These are phyloP conservation scores for Phytophthora sansomeana DNA, from an alignment of 352 stramenopile genomes.

Conservation along the genomic window DNA sequence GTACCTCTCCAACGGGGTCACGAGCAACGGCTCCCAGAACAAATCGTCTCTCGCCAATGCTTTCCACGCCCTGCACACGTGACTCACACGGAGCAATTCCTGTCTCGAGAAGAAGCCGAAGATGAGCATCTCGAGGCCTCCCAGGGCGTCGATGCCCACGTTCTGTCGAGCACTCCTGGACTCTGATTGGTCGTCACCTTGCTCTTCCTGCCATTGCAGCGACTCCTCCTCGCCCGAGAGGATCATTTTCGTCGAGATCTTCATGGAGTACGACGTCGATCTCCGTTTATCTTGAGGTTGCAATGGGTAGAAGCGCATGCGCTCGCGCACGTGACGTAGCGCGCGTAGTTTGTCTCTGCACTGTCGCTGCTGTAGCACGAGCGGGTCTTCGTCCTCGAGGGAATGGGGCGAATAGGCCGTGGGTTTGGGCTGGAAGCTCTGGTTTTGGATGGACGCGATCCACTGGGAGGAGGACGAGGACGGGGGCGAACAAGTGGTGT, in stretches of 20 bases:
- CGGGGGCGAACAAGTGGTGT: neutral
- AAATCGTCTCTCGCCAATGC: slow-evolving; percentile 58
- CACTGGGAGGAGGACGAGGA: slow-evolving; percentile 39
- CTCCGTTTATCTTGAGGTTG: slow-evolving; percentile 10
- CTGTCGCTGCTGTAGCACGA: slow-evolving; percentile 60
- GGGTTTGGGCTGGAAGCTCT: slow-evolving; percentile 67
- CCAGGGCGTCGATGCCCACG: slow-evolving; percentile 59
- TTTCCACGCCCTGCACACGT: slow-evolving; percentile 68
- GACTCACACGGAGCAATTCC: slow-evolving; percentile 56
- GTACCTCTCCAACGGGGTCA: slow-evolving; percentile 69
- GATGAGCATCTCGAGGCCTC: slow-evolving; percentile 67
- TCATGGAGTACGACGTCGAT: slow-evolving; percentile 40
- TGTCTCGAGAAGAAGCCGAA: slow-evolving; percentile 60
- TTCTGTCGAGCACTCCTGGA: slow-evolving; percentile 7
- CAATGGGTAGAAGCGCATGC: slow-evolving; percentile 53
- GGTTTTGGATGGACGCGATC: slow-evolving; percentile 61
- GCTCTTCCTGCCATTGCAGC: slow-evolving; percentile 12
- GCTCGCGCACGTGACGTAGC: slow-evolving; percentile 52
- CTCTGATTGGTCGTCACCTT: slow-evolving; percentile 9
- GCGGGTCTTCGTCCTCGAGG: slow-evolving; percentile 61
- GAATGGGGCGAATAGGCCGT: slow-evolving; percentile 72
- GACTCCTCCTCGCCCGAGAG: slow-evolving; percentile 49
- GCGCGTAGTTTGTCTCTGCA: slow-evolving; percentile 70
- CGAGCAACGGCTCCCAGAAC: slow-evolving; percentile 74
- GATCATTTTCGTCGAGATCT: slow-evolving; percentile 67